Percentiles rank a stretch among this genome's conserved stretches.
phyloP scores from a whole-genome alignment of 768 basidiomycete species.

The Nidula microcarpa region DNA sequence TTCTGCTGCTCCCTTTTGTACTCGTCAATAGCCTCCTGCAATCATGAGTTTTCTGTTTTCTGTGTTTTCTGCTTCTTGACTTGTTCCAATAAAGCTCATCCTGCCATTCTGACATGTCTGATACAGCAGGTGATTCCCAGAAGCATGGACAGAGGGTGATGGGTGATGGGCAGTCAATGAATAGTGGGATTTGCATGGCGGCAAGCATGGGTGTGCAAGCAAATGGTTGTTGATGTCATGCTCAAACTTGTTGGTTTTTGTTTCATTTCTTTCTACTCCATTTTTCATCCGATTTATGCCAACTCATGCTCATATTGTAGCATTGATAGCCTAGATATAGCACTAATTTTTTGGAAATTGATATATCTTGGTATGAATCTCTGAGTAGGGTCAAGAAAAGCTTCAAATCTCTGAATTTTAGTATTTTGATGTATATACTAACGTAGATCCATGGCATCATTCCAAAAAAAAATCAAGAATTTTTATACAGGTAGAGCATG shows the following conservation, averaged over 20 bases:
- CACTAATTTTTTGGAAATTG: not conserved
- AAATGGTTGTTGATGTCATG: not conserved
- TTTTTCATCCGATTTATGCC: not conserved
- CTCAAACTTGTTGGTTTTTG: not conserved
- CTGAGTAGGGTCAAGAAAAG: not conserved
- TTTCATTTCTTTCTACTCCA: not conserved
- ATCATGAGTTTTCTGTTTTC: not conserved
- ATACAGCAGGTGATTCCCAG: not conserved
- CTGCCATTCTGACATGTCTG: not conserved
- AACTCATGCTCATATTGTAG: not conserved
- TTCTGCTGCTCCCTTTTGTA: not conserved
- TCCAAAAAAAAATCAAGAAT: not conserved
- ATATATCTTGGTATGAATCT: not conserved
- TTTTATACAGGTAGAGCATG: not conserved
- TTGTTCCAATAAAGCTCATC: not conserved
- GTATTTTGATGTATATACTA: not conserved
- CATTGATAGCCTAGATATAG: not conserved
- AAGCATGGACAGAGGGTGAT: not conserved
- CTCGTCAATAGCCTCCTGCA: not conserved
- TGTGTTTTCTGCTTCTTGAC: not conserved
- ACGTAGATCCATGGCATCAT: not conserved
- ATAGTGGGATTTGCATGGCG: too few relatives aligned
- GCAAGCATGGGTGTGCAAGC: not conserved
- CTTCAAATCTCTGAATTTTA: not conserved
- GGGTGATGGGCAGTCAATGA: not conserved